These are phyloP conservation scores for Flaveria trinervia DNA, from an alignment of 129 eudicot species.

Conservation along the genomic window DNA sequence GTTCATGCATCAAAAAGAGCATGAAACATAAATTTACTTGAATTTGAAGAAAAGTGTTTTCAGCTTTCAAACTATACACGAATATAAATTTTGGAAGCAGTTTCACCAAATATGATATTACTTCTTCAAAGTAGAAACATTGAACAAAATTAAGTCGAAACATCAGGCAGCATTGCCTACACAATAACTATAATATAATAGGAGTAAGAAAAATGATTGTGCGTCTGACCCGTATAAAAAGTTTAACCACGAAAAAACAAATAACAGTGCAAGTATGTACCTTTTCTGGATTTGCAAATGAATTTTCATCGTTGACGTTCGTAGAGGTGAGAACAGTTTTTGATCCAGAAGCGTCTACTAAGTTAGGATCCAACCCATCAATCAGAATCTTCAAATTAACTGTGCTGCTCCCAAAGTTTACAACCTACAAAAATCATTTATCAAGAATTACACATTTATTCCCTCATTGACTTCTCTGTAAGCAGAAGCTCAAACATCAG, in stretches of 20 bases:
- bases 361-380: slow-evolving; percentile 57
- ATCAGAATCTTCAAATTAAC: slow-evolving; percentile 52
- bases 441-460: not conserved
- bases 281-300: slow-evolving; percentile 68
- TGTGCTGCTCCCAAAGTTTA: slow-evolving; percentile 63
- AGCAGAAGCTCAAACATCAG: not conserved
- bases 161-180: too few relatives aligned
- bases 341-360: slow-evolving; percentile 41
- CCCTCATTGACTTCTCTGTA: too few relatives aligned
- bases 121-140: too few relatives aligned
- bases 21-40: too few relatives aligned
- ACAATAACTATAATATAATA: too few relatives aligned
- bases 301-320: slow-evolving; percentile 68
- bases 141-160: too few relatives aligned
- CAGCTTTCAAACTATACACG: too few relatives aligned
- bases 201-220: too few relatives aligned
- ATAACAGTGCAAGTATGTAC: slow-evolving; percentile 33
- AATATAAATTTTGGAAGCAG: too few relatives aligned
- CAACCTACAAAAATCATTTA: slow-evolving; percentile 52
- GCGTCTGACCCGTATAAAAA: not conserved
- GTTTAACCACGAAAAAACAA: not conserved
- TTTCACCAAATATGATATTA: not conserved
- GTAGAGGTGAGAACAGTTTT: slow-evolving; percentile 60
- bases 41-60: too few relatives aligned
- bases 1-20: too few relatives aligned